Evolutionary conservation across 176 grass and related monocot species (phyloP), one percentile per base, ranked within the genome.

Genomic region (Triticum turgidum): DNA sequence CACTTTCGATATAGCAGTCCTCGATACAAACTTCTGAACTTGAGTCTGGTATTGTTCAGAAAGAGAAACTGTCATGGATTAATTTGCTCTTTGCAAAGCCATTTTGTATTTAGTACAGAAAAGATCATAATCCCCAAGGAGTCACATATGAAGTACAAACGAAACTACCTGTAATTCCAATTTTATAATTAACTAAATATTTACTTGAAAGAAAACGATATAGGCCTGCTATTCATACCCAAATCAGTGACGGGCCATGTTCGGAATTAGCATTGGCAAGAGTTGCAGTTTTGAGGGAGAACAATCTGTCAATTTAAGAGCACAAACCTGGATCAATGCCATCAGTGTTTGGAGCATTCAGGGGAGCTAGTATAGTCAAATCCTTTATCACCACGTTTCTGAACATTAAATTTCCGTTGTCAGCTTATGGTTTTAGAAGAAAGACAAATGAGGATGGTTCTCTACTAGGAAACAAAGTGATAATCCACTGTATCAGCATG

Each of bases 331-430:
- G 96, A 94, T 98, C 96, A 24, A 98, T 92, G 32, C 96, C 96
- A 88, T 98, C 96, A 21, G 96, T 98, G 49, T 98, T 98, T 38
- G 93, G 93, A 65, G 96, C 92, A 44, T 95, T 88, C 80, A 94
- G 70, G 54, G 96, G 96, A 71, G 96, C 88, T 56, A 94, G 70
- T 81, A 98, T 92, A 14, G 89, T 94, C 78, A 95, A 25, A 89
- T 92, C 78, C 70, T 86, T 98, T 2, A 98, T 84, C 88, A 98
- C 91, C 49, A 98, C 91, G 41, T 98, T 95, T 58, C 96, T 98
- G 86, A 62, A 39, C 61, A 80, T 54, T 72, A 82, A 52, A 78
- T 62, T 11, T 18, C 6, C 0, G 42, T 38, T 37, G 24, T 85
- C 59, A 89, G 61, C 62, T 76, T 47, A 20, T 69, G 63, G 41